phyloP scores from a whole-genome alignment of 768 basidiomycete genomes.

The Suillus sp. region DNA sequence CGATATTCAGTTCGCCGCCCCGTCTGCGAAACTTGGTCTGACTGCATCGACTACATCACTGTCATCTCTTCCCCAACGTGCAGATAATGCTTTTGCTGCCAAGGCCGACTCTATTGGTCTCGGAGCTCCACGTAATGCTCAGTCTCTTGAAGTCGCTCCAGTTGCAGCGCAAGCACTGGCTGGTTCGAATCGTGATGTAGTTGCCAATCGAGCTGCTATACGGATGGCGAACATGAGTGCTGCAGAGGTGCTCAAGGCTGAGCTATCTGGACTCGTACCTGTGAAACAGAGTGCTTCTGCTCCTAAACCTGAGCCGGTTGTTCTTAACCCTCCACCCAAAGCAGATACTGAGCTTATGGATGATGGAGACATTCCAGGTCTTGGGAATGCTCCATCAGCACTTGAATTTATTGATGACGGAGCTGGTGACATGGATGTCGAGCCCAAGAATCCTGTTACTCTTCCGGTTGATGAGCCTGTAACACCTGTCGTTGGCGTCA shows the following conservation, averaged over 20 bases:
- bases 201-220: conserved; percentile 86
- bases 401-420: conserved; percentile 23
- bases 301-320: conserved; percentile 41
- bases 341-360: conserved; percentile 30
- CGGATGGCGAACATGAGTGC: conserved; percentile 97
- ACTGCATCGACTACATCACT: conserved; percentile 26
- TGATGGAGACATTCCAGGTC: conserved; percentile 38
- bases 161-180: conserved; percentile 73
- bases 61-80: conserved; percentile 66
- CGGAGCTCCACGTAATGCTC: conserved; percentile 60
- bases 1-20: conserved; percentile 32
- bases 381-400: conserved; percentile 30
- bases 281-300: conserved; percentile 39
- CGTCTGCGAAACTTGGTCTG: conserved; percentile 33
- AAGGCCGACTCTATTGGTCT: conserved; percentile 79
- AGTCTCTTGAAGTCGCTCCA: conserved; percentile 59
- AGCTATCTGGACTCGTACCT: conserved; percentile 62
- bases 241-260: conserved; percentile 90
- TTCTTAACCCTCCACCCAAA: conserved; percentile 21
- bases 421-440: conserved; percentile 32
- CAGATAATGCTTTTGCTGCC: conserved; percentile 67
- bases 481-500: conserved; percentile 33
- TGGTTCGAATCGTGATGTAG: conserved; percentile 88
- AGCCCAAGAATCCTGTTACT: conserved; percentile 15
- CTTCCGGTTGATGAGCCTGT: conserved; percentile 26